These are phyloP conservation scores for Amylocystis lapponica DNA, from an alignment of 768 basidiomycete genomes.

Conservation along the genomic window DNA sequence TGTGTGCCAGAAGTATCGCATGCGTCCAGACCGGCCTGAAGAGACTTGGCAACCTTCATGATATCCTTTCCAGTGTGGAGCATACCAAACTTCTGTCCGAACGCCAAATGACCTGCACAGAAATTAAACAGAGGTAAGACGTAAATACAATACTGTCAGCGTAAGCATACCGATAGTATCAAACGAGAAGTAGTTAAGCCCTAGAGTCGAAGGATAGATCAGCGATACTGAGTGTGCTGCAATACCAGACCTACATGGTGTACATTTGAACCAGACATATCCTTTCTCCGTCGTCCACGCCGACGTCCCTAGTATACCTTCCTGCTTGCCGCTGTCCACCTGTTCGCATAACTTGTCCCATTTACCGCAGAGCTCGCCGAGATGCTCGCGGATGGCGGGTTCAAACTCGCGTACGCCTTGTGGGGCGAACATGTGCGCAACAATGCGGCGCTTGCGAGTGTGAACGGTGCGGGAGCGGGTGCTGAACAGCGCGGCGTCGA, in stretches of 20 bases:
- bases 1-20: conserved; percentile 33
- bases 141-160: neutral
- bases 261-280: conserved; percentile 58
- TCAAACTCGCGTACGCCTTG: conserved; percentile 79
- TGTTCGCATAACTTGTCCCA: conserved; percentile 65
- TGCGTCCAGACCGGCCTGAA: conserved; percentile 44
- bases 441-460: conserved; percentile 80
- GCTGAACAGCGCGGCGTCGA: conserved; percentile 54
- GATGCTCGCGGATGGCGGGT: conserved; percentile 58
- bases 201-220: neutral
- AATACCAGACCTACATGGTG: conserved; percentile 51
- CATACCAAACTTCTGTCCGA: conserved; percentile 86
- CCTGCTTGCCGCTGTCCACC: conserved; percentile 22
- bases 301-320: conserved; percentile 32
- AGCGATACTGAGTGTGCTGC: neutral
- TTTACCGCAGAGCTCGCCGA: conserved; percentile 52
- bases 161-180: conserved; percentile 5
- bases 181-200: conserved; percentile 4
- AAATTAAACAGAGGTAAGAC: neutral
- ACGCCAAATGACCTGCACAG: conserved; percentile 56
- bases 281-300: conserved; percentile 52
- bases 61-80: conserved; percentile 60
- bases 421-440: conserved; percentile 69
- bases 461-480: conserved; percentile 73
- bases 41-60: conserved; percentile 54